Conservation (phyloP, 108 stramenopile genomes). For the Seminavis robusta region DNA sequence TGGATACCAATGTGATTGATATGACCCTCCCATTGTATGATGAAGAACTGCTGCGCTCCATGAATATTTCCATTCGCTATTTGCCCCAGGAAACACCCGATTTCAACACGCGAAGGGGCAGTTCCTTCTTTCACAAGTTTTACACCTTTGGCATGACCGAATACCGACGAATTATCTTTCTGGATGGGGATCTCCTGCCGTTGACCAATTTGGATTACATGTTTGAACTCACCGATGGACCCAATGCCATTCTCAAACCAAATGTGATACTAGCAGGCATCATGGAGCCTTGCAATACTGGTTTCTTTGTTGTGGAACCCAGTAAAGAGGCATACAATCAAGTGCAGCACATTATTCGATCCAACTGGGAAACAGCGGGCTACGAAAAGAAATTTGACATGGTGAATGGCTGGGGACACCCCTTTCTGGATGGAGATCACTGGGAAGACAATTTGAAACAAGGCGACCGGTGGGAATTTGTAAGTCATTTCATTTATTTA, state of each 20-base stretch:
- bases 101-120: too few species aligned
- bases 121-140: slow-evolving; percentile 38
- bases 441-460: too few species aligned
- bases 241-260: background rate
- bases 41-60: slow-evolving; percentile 19
- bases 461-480: too few species aligned
- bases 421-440: too few species aligned
- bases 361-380: too few species aligned
- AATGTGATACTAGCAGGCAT: slow-evolving; percentile 4
- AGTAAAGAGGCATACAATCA: slow-evolving; percentile 4
- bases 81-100: slow-evolving; percentile 2
- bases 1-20: too few species aligned
- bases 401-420: slow-evolving; percentile 33
- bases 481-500: too few species aligned
- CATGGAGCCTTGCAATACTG: slow-evolving; percentile 33
- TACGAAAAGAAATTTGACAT: slow-evolving; percentile 20
- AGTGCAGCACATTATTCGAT: slow-evolving; percentile 14
- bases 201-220: slow-evolving; percentile 54
- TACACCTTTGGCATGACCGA: slow-evolving; percentile 45
- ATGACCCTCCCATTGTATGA: slow-evolving; percentile 1
- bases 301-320: slow-evolving; percentile 25
- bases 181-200: slow-evolving; percentile 75
- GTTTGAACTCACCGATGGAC: slow-evolving; percentile 36
- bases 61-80: slow-evolving; percentile 17
- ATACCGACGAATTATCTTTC: slow-evolving; percentile 58